Conservation (phyloP, 257 asterid genomes). For the Voacanga thouarsii region DNA sequence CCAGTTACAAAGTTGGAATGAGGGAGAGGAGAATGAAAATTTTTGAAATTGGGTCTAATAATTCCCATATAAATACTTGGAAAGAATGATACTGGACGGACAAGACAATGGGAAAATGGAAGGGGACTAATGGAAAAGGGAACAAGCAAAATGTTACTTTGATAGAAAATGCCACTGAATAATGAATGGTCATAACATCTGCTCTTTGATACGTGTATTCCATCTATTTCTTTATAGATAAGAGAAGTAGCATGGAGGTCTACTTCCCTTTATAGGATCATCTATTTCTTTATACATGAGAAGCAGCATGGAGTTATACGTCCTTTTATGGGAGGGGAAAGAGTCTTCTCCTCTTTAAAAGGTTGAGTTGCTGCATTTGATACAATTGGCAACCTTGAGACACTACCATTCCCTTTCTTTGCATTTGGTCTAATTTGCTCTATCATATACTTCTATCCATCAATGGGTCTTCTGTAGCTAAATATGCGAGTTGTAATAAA, state of each 20-base stretch:
- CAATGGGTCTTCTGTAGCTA: slow-evolving; percentile 62
- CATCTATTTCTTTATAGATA: not conserved
- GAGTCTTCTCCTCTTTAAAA: slow-evolving; percentile 59
- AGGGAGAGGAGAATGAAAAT: too few species aligned
- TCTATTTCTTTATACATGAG: not conserved
- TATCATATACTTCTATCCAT: slow-evolving; percentile 96
- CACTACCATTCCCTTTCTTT: slow-evolving; percentile 77
- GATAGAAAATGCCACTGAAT: not conserved
- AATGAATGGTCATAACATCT: not conserved
- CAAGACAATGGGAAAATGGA: too few species aligned
- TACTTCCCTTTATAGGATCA: slow-evolving; percentile 20
- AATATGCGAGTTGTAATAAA: slow-evolving; percentile 72
- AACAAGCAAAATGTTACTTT: too few species aligned
- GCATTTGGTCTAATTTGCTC: slow-evolving; percentile 91
- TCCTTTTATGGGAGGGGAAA: slow-evolving; percentile 16
- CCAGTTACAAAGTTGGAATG: too few species aligned
- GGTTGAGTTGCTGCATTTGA: slow-evolving; percentile 85
- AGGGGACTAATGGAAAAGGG: too few species aligned
- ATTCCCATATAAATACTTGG: too few species aligned
- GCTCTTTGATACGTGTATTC: not conserved
- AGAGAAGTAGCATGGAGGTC: not conserved
- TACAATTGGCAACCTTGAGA: slow-evolving; percentile 64
- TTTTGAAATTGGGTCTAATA: too few species aligned
- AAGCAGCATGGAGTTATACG: slow-evolving; percentile 9
- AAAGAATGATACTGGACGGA: too few species aligned